phyloP scores from a whole-genome alignment of 345 rosid species.

The Boechera stricta region DNA sequence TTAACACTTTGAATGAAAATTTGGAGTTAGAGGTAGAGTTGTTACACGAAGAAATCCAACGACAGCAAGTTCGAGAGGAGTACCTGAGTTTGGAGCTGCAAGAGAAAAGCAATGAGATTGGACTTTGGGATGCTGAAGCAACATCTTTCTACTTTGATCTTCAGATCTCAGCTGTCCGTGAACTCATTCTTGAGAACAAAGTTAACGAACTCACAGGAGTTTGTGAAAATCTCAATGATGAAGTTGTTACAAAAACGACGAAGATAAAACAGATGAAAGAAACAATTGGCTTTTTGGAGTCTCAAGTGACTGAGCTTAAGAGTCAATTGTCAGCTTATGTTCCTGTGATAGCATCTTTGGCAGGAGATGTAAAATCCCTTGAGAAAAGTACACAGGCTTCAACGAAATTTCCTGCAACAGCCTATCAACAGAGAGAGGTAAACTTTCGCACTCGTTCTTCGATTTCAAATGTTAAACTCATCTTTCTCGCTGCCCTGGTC shows the following conservation, averaged over 20 bases:
- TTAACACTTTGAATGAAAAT: constrained; percentile 55
- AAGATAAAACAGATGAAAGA: constrained; percentile 71
- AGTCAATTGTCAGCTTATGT: constrained; percentile 59
- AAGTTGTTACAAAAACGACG: constrained; percentile 46
- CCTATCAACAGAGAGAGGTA: constrained; percentile 48
- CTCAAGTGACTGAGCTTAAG: constrained; percentile 65
- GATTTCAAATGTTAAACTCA: constrained; percentile 22
- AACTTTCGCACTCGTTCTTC: background rate
- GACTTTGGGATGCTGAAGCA: constrained; percentile 92
- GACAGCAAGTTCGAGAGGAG: constrained; percentile 62
- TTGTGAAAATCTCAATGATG: constrained; percentile 62
- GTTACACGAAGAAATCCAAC: constrained; percentile 56
- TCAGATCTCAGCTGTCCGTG: constrained; percentile 70
- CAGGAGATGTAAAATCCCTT: constrained; percentile 58
- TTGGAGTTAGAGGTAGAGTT: constrained; percentile 56
- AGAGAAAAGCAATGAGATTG: constrained; percentile 78
- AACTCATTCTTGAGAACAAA: constrained; percentile 72
- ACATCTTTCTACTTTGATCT: constrained; percentile 87
- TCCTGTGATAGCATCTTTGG: constrained; percentile 64
- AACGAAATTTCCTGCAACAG: constrained; percentile 30
- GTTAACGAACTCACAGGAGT: constrained; percentile 59
- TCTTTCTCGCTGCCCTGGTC: constrained; percentile 38
- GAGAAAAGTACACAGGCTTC: constrained; percentile 55
- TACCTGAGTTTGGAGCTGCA: constrained; percentile 74
- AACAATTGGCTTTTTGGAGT: constrained; percentile 60